Evolutionary conservation across 495 filamentous ascomycete genomes (phyloP).

Genomic region (Endocarpon pusillum): DNA sequence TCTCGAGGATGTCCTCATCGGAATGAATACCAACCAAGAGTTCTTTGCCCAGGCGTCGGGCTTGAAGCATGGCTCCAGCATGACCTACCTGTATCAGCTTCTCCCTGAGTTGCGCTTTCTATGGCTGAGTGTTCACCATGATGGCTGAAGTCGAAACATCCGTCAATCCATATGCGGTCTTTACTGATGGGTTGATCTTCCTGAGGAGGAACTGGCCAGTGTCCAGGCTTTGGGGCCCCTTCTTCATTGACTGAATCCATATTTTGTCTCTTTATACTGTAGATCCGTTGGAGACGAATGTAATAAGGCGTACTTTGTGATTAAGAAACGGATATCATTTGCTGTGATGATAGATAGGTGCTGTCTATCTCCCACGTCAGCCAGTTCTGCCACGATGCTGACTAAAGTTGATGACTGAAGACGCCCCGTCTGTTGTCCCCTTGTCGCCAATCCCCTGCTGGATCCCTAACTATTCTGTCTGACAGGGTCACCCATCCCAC

Average conservation of each 20-base stretch:
- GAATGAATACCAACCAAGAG: conserved; percentile 86
- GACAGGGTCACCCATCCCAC: too few relatives aligned
- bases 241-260: conserved; percentile 17
- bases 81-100: conserved; percentile 41
- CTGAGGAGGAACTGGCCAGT: conserved; percentile 54
- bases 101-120: background rate
- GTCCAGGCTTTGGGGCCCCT: conserved; percentile 26
- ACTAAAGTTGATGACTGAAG: too few relatives aligned
- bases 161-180: conserved; percentile 87
- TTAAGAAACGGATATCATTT: too few relatives aligned
- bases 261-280: too few relatives aligned
- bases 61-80: conserved; percentile 91
- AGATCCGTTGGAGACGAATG: too few relatives aligned
- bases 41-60: conserved; percentile 68
- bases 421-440: too few relatives aligned
- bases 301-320: too few relatives aligned
- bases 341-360: too few relatives aligned
- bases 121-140: conserved; percentile 42
- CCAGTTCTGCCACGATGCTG: too few relatives aligned
- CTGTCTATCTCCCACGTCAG: too few relatives aligned
- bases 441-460: too few relatives aligned
- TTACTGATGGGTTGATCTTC: conserved; percentile 42
- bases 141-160: conserved; percentile 97
- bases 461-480: too few relatives aligned
- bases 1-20: conserved; percentile 82